Conservation (phyloP, 805 yeast genomes). For the Kuraishia borneana region DNA sequence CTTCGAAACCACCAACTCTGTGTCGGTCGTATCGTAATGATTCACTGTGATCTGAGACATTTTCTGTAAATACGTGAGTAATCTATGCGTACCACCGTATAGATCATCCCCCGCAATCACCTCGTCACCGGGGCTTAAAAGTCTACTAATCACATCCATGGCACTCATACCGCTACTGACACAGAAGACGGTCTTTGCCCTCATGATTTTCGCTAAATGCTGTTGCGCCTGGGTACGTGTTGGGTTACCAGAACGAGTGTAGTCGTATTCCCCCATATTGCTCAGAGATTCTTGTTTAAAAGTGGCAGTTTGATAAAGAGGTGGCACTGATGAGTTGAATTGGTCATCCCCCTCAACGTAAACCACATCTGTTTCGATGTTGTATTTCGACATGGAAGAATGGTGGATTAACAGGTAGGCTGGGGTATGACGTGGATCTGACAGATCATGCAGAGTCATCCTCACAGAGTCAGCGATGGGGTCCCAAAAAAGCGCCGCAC, state of each 20-base stretch:
- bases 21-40: slow-evolving; percentile 76
- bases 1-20: slow-evolving; percentile 45
- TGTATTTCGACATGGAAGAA: slow-evolving; percentile 20
- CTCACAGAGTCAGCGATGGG: slow-evolving; percentile 1
- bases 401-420: not conserved
- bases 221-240: slow-evolving; percentile 73
- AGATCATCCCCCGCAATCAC: slow-evolving; percentile 92
- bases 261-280: slow-evolving; percentile 74
- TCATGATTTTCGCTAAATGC: slow-evolving; percentile 70
- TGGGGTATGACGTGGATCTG: too few species aligned
- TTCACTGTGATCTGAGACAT: slow-evolving; percentile 54
- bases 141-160: slow-evolving; percentile 70
- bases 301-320: slow-evolving; percentile 90
- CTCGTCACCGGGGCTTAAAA: slow-evolving; percentile 74
- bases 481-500: not conserved
- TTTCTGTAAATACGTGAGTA: slow-evolving; percentile 58
- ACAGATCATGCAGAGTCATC: not conserved
- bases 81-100: slow-evolving; percentile 88
- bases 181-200: slow-evolving; percentile 66
- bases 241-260: slow-evolving; percentile 91
- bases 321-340: slow-evolving; percentile 73
- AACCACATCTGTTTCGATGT: slow-evolving; percentile 63
- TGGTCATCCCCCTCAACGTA: slow-evolving; percentile 52
- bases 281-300: slow-evolving; percentile 69
- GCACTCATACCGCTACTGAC: slow-evolving; percentile 93